Evolutionary conservation across 306 rosid genomes (phyloP), one percentile per base, ranked within the genome.

Genomic region (Castanospermum australe): DNA sequence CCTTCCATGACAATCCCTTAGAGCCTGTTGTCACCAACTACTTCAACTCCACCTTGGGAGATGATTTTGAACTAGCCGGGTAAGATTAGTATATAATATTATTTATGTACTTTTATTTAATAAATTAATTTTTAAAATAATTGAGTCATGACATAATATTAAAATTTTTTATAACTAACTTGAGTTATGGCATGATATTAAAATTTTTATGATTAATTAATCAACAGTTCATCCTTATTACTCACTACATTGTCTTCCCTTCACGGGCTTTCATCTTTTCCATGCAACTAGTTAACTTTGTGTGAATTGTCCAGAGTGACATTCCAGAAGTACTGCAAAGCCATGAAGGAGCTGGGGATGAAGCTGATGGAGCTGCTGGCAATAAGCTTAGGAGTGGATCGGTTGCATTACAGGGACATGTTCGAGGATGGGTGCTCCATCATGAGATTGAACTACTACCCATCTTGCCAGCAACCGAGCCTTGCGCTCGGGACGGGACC

Each of bases 361-460:
- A 75, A 79, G 65, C 30, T 92, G 32, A 47, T 75, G 82, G 97
- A 92, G 78, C 71, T 92, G 5, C 20, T 92, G 68, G 94, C 86
- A 0, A 80, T 90, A 38, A 92, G 93, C 73, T 60, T 92, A 56
- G 93, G 90, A 1, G 77, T 92, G 59, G 87, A 84, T 12, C 54
- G 82, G 63, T n/a, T 8, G 22, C 78, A 88, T 38, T 90, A 72
- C 48, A 84, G 75, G 6, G 36, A 80, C 1, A 82, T 90, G 30
- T 92, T 92, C 45, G 88, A 90, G 68, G 97, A 88, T 30, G 87
- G 79, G 18, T 71, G 62, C 72, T 82, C 90, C 4, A 88, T 92
- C 17, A 76, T 90, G 88, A 84, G 97, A 83, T 88, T 91, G 66
- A 92, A 92, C 83, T 80, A 77, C 51, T 92, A 92, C 74, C 97